Percentiles rank a stretch among this genome's conserved stretches.
These are phyloP conservation scores for Cylindricascospora bacillispora DNA, from an alignment of 1,139 yeast genomes.

Conservation along the genomic window DNA sequence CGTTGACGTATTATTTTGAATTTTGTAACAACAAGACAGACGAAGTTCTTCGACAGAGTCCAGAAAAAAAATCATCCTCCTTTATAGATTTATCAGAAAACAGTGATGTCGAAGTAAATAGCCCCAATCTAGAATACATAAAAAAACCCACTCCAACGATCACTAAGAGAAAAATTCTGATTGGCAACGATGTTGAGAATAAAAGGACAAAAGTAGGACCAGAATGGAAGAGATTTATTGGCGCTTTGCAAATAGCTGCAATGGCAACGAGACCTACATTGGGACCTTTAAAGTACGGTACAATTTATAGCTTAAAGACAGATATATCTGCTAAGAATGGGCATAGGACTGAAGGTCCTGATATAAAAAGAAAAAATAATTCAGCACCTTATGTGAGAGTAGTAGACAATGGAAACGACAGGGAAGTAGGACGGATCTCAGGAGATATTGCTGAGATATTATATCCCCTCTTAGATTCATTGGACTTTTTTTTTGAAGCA, in stretches of 20 bases:
- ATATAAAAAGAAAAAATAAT: conserved; percentile 10
- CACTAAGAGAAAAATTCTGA: conserved; percentile 1
- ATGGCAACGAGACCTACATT: conserved; percentile 76
- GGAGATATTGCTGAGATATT: conserved; percentile 60
- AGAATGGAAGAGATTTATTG: conserved; percentile 39
- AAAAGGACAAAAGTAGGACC: conserved; percentile 5
- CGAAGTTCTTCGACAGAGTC: conserved; percentile 1
- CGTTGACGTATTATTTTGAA: conserved; percentile 11
- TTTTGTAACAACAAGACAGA: conserved; percentile 1
- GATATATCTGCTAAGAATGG: conserved; percentile 21
- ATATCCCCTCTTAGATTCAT: conserved; percentile 50
- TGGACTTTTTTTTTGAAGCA: conserved; percentile 43
- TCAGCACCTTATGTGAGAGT: conserved; percentile 15
- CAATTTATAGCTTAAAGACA: conserved; percentile 25
- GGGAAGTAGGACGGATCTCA: conserved; percentile 70
- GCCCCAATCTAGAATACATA: not conserved
- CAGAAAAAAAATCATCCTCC: not conserved
- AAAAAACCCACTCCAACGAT: not conserved
- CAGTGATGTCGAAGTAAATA: not conserved
- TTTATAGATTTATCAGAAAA: not conserved
- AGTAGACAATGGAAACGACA: conserved; percentile 15
- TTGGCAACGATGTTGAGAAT: conserved; percentile 1
- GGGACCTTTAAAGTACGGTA: conserved; percentile 39
- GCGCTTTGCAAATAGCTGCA: conserved; percentile 60
- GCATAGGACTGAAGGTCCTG: conserved; percentile 14